Evolutionary conservation across 139 green algal genomes (phyloP), one percentile per base, ranked within the genome.

Genomic region (Haematococcus sp.): DNA sequence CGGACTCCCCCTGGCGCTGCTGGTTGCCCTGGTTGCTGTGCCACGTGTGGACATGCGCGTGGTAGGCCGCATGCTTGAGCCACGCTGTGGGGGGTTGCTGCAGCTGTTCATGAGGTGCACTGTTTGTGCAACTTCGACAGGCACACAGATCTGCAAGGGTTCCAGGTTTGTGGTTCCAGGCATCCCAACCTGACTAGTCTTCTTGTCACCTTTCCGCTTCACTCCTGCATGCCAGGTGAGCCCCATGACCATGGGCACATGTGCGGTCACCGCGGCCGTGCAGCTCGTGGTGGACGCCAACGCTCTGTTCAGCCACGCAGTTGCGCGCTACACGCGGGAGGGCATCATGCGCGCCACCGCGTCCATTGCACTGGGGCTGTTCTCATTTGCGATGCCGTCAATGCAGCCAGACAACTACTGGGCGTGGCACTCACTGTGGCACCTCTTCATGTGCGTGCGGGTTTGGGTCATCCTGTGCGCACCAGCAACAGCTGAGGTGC

Each of bases 391-490:
- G 31, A 52, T 68, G 61, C 61, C 61, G 3, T 30, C 31, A 11
- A 49, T 25, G 17, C 31, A 51, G 31, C 61, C 61, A 27, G 17
- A 68, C 17, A 17, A 2, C 31, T 68, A 68, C 61, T 68, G 30
- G 31, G 17, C 22, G 20, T 68, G 61, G 61, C 61, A 68, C 32
- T 32, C 17, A 13, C 32, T 68, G 33, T 68, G 61, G 61, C 61
- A 68, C 33, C 25, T 68, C 31, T 52, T 4, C 32, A 68, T 68
- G 32, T n/a, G n/a, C n/a, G n/a, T n/a, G n/a, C n/a, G n/a, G n/a
- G n/a, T n/a, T n/a, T n/a, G n/a, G n/a, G n/a, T n/a, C n/a, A n/a
- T n/a, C n/a, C n/a, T n/a, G n/a, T n/a, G n/a, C n/a, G n/a, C n/a
- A n/a, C n/a, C n/a, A n/a, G n/a, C n/a, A n/a, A n/a, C n/a, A n/a